phyloP scores from a whole-genome alignment of 108 stramenopile species.

The Fistulifera pelliculosa region DNA sequence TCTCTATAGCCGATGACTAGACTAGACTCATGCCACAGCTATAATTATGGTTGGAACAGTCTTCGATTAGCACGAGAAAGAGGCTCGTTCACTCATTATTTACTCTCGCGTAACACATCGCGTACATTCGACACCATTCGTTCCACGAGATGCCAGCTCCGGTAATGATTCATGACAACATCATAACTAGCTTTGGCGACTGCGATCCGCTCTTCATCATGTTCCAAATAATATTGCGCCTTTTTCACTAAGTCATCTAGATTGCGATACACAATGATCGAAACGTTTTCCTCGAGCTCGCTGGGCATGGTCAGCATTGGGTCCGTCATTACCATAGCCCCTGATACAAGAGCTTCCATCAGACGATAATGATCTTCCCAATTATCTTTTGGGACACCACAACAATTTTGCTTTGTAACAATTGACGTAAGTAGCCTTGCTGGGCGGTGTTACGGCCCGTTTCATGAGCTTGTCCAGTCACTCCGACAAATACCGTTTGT shows the following conservation, averaged over 20 bases:
- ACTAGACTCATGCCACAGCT: too few species aligned
- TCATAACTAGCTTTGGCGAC: constrained; percentile 34
- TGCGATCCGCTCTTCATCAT: constrained; percentile 22
- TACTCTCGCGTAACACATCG: too few species aligned
- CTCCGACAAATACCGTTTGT: constrained; percentile 1
- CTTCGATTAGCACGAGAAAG: too few species aligned
- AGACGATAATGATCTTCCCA: constrained; percentile 64
- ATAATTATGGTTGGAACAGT: too few species aligned
- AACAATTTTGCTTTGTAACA: constrained; percentile 44
- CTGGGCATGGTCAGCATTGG: constrained; percentile 31
- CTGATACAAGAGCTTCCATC: constrained; percentile 47
- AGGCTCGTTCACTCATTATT: too few species aligned
- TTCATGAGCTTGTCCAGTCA: neutral
- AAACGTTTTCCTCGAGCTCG: constrained; percentile 24
- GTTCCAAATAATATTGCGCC: constrained; percentile 25
- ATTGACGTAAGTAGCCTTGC: neutral
- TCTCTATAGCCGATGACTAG: too few species aligned
- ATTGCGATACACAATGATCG: constrained; percentile 36
- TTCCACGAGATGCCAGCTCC: constrained; percentile 49
- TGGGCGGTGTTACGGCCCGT: constrained; percentile 7
- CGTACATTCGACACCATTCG: constrained; percentile 25
- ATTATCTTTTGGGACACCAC: constrained; percentile 54
- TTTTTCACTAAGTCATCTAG: constrained; percentile 14
- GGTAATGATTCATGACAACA: constrained; percentile 40
- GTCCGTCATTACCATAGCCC: constrained; percentile 57